phyloP scores from a whole-genome alignment of 805 yeast genomes.

The Candida montana region DNA sequence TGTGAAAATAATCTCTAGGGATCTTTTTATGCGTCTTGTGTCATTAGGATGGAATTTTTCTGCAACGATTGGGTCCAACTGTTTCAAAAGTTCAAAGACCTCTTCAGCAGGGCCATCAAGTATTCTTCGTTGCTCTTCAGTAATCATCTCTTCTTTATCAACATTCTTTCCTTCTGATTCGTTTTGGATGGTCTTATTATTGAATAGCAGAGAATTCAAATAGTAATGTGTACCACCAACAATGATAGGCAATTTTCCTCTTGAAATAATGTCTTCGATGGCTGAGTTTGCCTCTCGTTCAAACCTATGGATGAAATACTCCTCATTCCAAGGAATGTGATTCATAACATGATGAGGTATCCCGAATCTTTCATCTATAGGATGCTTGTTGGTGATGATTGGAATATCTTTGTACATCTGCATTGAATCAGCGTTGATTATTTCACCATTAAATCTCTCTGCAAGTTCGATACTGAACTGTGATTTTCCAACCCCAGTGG shows the following conservation, averaged over 20 bases:
- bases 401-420: slow-evolving; percentile 77
- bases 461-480: slow-evolving; percentile 80
- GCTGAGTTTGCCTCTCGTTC: slow-evolving; percentile 59
- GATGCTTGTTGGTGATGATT: slow-evolving; percentile 89
- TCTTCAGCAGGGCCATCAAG: slow-evolving; percentile 52
- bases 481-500: slow-evolving; percentile 96
- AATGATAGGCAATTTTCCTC: slow-evolving; percentile 76
- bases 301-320: slow-evolving; percentile 76
- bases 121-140: slow-evolving; percentile 33
- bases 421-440: slow-evolving; percentile 96
- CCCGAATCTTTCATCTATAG: slow-evolving; percentile 67
- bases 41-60: slow-evolving; percentile 91
- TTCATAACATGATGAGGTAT: slow-evolving; percentile 84
- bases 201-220: slow-evolving; percentile 68
- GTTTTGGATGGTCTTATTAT: slow-evolving; percentile 55
- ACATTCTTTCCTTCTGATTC: slow-evolving; percentile 1
- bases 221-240: slow-evolving; percentile 98
- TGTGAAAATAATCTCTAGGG: slow-evolving; percentile 68
- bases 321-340: slow-evolving; percentile 74
- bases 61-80: slow-evolving; percentile 67
- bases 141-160: slow-evolving; percentile 13
- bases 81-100: slow-evolving; percentile 42
- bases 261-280: slow-evolving; percentile 56
- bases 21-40: slow-evolving; percentile 67
- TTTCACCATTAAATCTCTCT: slow-evolving; percentile 70